Evolutionary conservation across 2,329 filamentous ascomycete species (phyloP).

Genomic region (Fusarium clavum): DNA sequence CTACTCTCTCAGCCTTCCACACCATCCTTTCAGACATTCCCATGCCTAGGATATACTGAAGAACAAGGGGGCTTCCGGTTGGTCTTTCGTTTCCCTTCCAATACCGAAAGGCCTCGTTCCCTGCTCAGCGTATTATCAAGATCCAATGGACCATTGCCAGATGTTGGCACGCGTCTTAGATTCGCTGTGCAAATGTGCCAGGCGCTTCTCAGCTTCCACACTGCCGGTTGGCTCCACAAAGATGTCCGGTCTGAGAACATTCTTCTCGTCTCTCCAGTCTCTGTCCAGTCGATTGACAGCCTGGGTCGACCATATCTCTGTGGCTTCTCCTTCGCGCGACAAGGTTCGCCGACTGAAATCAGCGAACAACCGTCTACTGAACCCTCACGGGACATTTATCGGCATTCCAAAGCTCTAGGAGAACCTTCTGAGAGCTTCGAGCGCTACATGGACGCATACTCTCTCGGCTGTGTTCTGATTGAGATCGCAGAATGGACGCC

Average conservation of each 20-base stretch:
- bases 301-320: neutral
- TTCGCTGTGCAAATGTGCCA: neutral
- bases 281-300: neutral
- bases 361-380: neutral
- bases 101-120: neutral
- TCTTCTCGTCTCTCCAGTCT: neutral
- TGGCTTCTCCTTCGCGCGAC: neutral
- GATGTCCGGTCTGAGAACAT: neutral
- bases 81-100: neutral
- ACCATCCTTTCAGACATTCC: neutral
- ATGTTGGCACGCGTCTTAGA: neutral
- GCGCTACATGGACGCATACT: conserved; percentile 1
- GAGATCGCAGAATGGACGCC: neutral
- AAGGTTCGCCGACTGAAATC: neutral
- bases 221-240: neutral
- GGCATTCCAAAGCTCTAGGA: neutral
- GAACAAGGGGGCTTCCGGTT: neutral
- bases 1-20: neutral
- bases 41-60: neutral
- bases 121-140: neutral
- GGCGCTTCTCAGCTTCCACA: neutral
- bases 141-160: neutral
- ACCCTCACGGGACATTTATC: neutral
- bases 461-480: neutral
- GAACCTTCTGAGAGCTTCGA: neutral